Conservation (phyloP, 1,284 basidiomycete species). For the Leccinum griseonigrum region DNA sequence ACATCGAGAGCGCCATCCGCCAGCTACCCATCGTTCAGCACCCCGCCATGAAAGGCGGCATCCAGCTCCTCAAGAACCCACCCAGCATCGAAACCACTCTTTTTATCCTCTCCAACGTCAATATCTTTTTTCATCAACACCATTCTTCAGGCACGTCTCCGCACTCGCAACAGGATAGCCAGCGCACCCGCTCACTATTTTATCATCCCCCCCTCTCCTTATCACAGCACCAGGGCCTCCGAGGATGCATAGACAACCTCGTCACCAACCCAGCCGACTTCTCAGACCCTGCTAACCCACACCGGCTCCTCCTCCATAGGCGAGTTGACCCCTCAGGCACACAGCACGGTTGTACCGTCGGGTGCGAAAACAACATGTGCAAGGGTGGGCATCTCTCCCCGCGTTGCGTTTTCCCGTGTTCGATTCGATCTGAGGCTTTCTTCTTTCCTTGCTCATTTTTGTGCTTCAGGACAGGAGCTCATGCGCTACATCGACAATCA, state of each 20-base stretch:
- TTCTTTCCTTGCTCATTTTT: background rate
- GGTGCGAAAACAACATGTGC: constrained; percentile 98
- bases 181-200: background rate
- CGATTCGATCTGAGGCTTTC: background rate
- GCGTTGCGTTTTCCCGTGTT: background rate
- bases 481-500: constrained; percentile 66
- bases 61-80: constrained; percentile 69
- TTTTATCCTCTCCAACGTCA: constrained; percentile 92
- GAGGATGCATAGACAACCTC: constrained; percentile 78
- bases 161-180: background rate
- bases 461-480: constrained; percentile 75
- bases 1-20: constrained; percentile 78
- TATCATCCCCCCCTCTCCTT: background rate
- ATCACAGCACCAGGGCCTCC: constrained; percentile 68
- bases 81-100: constrained; percentile 66
- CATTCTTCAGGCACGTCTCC: constrained; percentile 67
- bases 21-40: constrained; percentile 80
- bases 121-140: constrained; percentile 90
- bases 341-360: constrained; percentile 85
- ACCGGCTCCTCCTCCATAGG: constrained; percentile 76
- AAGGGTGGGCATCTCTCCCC: constrained; percentile 59
- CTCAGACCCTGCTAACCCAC: constrained; percentile 53
- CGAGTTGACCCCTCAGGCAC: constrained; percentile 72
- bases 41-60: constrained; percentile 93
- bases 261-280: constrained; percentile 94